A percentile compares a stretch with the other conserved stretches of the same genome.
phyloP scores from a whole-genome alignment of 2,329 filamentous ascomycete genomes.

The Pseudogymnoascus sp. region DNA sequence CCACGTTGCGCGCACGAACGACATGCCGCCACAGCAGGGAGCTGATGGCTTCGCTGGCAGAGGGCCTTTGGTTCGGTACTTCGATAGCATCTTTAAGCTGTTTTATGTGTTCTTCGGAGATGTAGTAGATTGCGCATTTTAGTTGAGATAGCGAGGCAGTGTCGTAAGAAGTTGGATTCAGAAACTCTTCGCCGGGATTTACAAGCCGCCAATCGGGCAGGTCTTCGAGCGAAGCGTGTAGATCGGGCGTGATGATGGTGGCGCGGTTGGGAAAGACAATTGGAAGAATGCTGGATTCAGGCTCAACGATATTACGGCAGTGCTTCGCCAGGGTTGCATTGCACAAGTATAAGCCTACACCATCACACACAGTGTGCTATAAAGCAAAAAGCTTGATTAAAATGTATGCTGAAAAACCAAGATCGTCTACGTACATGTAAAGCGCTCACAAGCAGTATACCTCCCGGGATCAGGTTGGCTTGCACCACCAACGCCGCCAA shows the following conservation, averaged over 20 bases:
- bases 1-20: conserved; percentile 1
- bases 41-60: background rate
- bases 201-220: conserved; percentile 3
- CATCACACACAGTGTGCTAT: conserved; percentile 2
- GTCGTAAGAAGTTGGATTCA: conserved; percentile 3
- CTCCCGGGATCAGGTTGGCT: conserved; percentile 3
- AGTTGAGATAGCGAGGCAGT: background rate
- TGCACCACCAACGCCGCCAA: background rate
- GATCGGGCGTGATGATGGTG: background rate
- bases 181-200: background rate
- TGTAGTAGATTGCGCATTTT: background rate
- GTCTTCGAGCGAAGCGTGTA: background rate
- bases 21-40: conserved; percentile 3
- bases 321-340: background rate
- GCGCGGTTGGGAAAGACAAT: background rate
- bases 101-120: background rate
- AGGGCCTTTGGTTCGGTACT: background rate
- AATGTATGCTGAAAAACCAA: background rate
- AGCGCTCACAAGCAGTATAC: background rate
- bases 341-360: background rate
- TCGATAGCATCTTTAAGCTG: background rate
- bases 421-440: conserved; percentile 8
- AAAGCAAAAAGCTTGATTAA: background rate
- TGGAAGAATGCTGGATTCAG: background rate
- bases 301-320: background rate